A percentile compares a stretch with the other conserved stretches of the same genome.
These are phyloP conservation scores for Entomortierella chlamydospora DNA, from an alignment of 192 early-diverging fungal genomes.

Conservation along the genomic window DNA sequence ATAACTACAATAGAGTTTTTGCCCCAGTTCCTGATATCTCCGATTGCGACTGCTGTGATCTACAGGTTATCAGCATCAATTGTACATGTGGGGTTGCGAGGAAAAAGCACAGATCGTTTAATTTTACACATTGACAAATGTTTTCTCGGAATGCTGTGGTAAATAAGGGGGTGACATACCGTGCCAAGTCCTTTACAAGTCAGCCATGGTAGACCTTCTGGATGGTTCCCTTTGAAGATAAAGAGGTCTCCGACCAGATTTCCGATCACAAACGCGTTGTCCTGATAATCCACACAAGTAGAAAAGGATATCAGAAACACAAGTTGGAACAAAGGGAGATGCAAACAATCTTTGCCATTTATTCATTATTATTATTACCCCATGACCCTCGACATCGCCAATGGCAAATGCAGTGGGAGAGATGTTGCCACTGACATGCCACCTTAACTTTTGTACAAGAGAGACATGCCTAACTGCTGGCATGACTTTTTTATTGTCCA, in stretches of 20 bases:
- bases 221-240: constrained; percentile 66
- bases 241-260: constrained; percentile 67
- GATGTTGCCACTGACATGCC: constrained; percentile 69
- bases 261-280: constrained; percentile 71
- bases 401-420: constrained; percentile 68
- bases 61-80: constrained; percentile 5
- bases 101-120: not conserved
- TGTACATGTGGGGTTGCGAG: no score
- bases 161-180: constrained; percentile 34
- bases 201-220: constrained; percentile 54
- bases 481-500: constrained; percentile 6
- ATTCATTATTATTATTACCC: constrained; percentile 38
- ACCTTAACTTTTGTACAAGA: constrained; percentile 64
- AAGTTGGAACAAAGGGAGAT: not conserved
- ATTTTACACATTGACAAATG: not conserved
- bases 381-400: constrained; percentile 68
- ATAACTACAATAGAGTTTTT: constrained; percentile 68
- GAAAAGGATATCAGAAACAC: not conserved
- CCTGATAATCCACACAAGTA: constrained; percentile 33
- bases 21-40: constrained; percentile 67
- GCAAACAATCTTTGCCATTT: not conserved
- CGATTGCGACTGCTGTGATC: constrained; percentile 70
- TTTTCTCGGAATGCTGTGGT: not conserved
- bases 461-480: constrained; percentile 58
- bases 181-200: constrained; percentile 65